phyloP scores from a whole-genome alignment of 192 early-diverging fungal genomes.

The Coemansia sp. region DNA sequence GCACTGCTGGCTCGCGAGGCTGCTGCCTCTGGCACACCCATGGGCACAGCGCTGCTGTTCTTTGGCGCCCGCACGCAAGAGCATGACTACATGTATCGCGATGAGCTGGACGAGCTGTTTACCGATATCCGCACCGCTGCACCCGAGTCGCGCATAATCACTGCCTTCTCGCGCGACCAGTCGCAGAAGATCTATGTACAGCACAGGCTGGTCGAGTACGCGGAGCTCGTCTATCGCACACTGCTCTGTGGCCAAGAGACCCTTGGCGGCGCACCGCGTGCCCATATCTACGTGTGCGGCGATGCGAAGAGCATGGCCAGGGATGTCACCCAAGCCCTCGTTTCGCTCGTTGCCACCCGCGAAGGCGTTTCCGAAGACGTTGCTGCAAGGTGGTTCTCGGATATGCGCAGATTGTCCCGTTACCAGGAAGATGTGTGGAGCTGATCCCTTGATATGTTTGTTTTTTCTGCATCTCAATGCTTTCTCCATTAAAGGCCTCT shows the following conservation, averaged over 20 bases:
- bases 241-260: constrained; percentile 67
- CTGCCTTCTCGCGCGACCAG: constrained; percentile 87
- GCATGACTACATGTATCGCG: constrained; percentile 88
- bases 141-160: constrained; percentile 72
- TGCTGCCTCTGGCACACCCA: constrained; percentile 49
- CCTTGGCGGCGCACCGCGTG: constrained; percentile 51
- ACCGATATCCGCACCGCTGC: constrained; percentile 47
- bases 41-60: constrained; percentile 87
- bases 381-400: constrained; percentile 81
- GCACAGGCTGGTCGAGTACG: constrained; percentile 77
- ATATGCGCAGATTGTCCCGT: constrained; percentile 74
- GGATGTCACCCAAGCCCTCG: constrained; percentile 75
- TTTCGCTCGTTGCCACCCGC: constrained; percentile 64
- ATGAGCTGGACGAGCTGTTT: constrained; percentile 76
- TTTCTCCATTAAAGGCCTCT: background rate
- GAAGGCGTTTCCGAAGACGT: constrained; percentile 67
- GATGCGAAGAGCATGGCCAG: constrained; percentile 97
- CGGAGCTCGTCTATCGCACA: constrained; percentile 73
- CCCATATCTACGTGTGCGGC: constrained; percentile 90
- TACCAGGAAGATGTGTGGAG: constrained; percentile 98
- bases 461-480: constrained; percentile 14
- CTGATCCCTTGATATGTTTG: constrained; percentile 44
- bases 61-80: constrained; percentile 88
- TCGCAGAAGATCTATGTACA: constrained; percentile 95
- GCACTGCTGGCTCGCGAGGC: constrained; percentile 57